These are phyloP conservation scores for Trapa bicornis DNA, from an alignment of 345 rosid species.

Conservation along the genomic window DNA sequence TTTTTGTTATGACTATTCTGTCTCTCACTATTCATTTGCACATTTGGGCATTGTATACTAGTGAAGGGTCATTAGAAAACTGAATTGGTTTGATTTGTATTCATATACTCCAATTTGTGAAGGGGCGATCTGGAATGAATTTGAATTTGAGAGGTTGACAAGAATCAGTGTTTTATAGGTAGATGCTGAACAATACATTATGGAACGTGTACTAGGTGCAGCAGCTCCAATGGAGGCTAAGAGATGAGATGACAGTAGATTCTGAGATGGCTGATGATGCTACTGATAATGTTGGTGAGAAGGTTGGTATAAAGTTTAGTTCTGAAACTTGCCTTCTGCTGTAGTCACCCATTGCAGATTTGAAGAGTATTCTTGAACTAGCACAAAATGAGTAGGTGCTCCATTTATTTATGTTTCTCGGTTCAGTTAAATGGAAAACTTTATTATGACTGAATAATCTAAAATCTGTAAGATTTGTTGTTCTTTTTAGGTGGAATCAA, in stretches of 20 bases:
- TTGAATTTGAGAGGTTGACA: neutral
- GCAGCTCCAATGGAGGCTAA: constrained; percentile 55
- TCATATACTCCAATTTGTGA: neutral
- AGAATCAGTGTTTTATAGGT: constrained; percentile 23
- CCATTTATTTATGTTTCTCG: neutral
- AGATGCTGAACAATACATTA: constrained; percentile 26
- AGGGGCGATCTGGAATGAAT: neutral
- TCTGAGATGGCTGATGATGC: constrained; percentile 17
- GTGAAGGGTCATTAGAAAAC: neutral
- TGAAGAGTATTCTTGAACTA: constrained; percentile 44
- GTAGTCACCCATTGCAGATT: constrained; percentile 39
- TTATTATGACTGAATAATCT: neutral
- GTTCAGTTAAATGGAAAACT: neutral
- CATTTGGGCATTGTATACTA: neutral
- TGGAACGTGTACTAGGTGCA: constrained; percentile 59
- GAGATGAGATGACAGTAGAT: constrained; percentile 28
- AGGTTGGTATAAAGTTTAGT: constrained; percentile 35
- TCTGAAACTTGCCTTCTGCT: constrained; percentile 6
- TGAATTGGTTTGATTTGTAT: neutral
- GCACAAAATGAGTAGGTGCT: constrained; percentile 78
- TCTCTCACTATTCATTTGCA: neutral
- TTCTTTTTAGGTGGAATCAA: constrained; percentile 46
- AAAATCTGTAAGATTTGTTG: constrained; percentile 6
- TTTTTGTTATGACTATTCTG: neutral
- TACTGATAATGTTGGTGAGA: constrained; percentile 30